These are phyloP conservation scores for Glycine tomentella DNA, from an alignment of 306 rosid genomes.

Conservation along the genomic window DNA sequence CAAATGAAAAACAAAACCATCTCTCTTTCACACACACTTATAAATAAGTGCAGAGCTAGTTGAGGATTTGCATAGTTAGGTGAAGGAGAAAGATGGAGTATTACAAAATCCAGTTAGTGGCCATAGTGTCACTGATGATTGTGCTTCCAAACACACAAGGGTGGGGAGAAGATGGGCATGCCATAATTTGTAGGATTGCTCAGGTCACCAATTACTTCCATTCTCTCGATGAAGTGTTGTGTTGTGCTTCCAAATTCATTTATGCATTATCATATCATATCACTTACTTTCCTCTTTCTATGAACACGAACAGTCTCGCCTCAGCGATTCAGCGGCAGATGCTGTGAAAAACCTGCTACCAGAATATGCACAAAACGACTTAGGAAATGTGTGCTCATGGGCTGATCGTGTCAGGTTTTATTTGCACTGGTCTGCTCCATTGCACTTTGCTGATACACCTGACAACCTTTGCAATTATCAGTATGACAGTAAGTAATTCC, in stretches of 20 bases:
- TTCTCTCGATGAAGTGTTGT: background rate
- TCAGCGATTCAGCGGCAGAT: slow-evolving; percentile 66
- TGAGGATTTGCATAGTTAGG: background rate
- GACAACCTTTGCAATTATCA: slow-evolving; percentile 68
- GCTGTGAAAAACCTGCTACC: slow-evolving; percentile 79
- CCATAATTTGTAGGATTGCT: slow-evolving; percentile 69
- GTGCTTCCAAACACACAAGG: slow-evolving; percentile 61
- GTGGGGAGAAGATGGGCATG: slow-evolving; percentile 84
- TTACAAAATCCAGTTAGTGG: slow-evolving; percentile 36
- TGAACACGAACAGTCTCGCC: slow-evolving; percentile 56
- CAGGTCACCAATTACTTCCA: slow-evolving; percentile 54
- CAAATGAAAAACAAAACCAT: background rate
- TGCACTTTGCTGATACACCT: slow-evolving; percentile 79
- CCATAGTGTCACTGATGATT: slow-evolving; percentile 49
- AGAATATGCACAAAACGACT: slow-evolving; percentile 55
- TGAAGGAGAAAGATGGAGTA: slow-evolving; percentile 48
- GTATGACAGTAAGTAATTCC: slow-evolving; percentile 56
- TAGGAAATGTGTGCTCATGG: slow-evolving; percentile 75
- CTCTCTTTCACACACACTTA: background rate
- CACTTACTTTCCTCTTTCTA: slow-evolving; percentile 1
- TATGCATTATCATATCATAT: background rate
- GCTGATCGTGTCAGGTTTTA: slow-evolving; percentile 75
- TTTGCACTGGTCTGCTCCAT: slow-evolving; percentile 75
- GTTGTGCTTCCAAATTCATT: too few relatives aligned
- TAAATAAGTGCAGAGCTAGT: slow-evolving; percentile 1